A percentile compares a stretch with the other conserved stretches of the same genome.
Conservation (phyloP, 306 rosid genomes). For the Crotalaria pallida region DNA sequence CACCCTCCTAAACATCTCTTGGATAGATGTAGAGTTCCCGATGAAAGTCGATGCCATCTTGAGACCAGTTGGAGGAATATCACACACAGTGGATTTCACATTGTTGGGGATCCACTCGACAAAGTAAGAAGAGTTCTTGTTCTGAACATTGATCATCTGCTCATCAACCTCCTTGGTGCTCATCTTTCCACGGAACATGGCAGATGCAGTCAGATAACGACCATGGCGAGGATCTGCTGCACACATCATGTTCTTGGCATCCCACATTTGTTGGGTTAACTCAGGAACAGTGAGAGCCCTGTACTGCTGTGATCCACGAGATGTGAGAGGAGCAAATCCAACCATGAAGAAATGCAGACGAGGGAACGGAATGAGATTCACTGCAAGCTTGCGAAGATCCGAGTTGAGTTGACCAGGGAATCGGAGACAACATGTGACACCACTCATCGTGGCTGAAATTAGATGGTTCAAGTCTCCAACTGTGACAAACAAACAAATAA, state of each 20-base stretch:
- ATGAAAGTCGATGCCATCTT: constrained; percentile 57
- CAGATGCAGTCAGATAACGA: constrained; percentile 47
- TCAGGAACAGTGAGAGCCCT: constrained; percentile 47
- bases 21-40: constrained; percentile 52
- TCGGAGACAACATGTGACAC: constrained; percentile 55
- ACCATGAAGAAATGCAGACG: constrained; percentile 60
- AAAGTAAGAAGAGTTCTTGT: constrained; percentile 55
- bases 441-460: constrained; percentile 56
- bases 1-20: constrained; percentile 54
- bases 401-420: constrained; percentile 61
- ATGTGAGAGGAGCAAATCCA: constrained; percentile 58
- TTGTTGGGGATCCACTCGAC: constrained; percentile 57
- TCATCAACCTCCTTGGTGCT: constrained; percentile 58
- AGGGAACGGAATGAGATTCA: constrained; percentile 59
- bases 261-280: constrained; percentile 51
- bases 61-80: constrained; percentile 47
- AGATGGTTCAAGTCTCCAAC: constrained; percentile 59
- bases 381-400: constrained; percentile 47
- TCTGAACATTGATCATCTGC: constrained; percentile 59
- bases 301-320: constrained; percentile 55
- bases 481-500: constrained; percentile 12
- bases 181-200: constrained; percentile 60
- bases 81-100: constrained; percentile 50
- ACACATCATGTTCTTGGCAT: too few species aligned
- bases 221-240: too few species aligned